Evolutionary conservation across 164 flowering plant genomes (phyloP), one percentile per base, ranked within the genome.

Genomic region (Magnolia sinica): DNA sequence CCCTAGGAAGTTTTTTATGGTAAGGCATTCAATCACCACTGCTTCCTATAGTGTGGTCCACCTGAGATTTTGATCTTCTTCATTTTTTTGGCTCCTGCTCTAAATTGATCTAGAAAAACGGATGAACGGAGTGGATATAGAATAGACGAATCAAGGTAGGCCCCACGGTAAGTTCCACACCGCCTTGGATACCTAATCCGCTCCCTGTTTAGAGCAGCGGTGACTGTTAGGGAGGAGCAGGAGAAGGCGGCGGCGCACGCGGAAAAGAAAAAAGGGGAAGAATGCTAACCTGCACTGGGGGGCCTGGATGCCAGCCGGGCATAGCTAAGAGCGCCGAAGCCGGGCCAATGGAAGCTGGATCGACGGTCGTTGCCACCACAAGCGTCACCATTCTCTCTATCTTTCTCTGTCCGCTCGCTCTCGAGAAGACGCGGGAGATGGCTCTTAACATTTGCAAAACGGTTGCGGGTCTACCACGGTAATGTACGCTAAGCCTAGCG

Each of bases 261-360:
- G 49, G 50, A 16, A 23, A 22, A 18, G 52, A 27, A 45, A 59
- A 76, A 3, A 20, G 16, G 8, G 63, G 16, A 8, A 65, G 20
- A 19, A 7, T n/a, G 67, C 77, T 18, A 63, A 91, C 91, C 91
- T 87, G 86, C 24, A 89, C 31, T 63, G 78, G 79, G 14, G 95
- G 97, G 50, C 96, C 91, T 14, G 92, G 90, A 5, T 79, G 79
- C 98, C 97, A 95, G 19, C 89, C 92, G 70, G 97, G 92, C 96
- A 92, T 91, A 81, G 95, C 79, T 5, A 93, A 72, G 70, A 95
- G 91, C 9, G 91, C 87, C 4, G 87, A 82, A 23, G 98, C 97
- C 0, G 98, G 96, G 80, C 91, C 90, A 31, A 90, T 84, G 55
- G 98, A 95, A 64, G 97, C 98, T 4, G 97, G 91, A 69, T 93